phyloP scores from a whole-genome alignment of 1,139 yeast genomes.

The Zygosaccharomyces pseudobailii region DNA sequence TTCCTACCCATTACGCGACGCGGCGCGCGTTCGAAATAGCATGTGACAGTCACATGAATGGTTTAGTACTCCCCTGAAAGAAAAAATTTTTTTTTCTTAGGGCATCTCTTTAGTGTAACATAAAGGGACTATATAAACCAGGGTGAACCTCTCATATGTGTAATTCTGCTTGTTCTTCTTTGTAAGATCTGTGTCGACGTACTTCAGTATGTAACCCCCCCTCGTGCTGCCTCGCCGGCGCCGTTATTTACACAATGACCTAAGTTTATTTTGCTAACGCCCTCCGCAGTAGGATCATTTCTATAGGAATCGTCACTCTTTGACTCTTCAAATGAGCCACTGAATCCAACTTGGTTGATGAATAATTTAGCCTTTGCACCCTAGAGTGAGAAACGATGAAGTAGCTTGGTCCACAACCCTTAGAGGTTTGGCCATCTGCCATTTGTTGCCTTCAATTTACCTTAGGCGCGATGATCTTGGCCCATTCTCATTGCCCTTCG shows the following conservation, averaged over 20 bases:
- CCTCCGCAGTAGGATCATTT: slow-evolving; percentile 87
- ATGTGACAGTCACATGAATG: background rate
- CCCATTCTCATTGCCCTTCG: slow-evolving; percentile 80
- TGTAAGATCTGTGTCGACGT: slow-evolving; percentile 59
- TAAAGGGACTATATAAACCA: background rate
- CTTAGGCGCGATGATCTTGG: slow-evolving; percentile 99
- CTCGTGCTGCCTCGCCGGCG: slow-evolving; percentile 4
- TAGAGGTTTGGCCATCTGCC: slow-evolving; percentile 69
- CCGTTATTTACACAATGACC: too few species aligned
- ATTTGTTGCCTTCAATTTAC: slow-evolving; percentile 42
- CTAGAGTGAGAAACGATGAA: slow-evolving; percentile 66
- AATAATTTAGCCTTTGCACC: slow-evolving; percentile 91
- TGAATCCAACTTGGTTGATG: slow-evolving; percentile 99
- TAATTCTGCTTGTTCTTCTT: background rate
- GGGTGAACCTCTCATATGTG: background rate
- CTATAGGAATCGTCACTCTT: slow-evolving; percentile 99
- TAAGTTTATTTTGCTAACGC: slow-evolving; percentile 35
- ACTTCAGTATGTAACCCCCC: slow-evolving; percentile 53
- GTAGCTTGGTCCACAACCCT: slow-evolving; percentile 83
- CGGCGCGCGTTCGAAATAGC: background rate
- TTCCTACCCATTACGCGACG: background rate
- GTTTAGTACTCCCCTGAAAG: too few species aligned
- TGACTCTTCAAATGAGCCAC: slow-evolving; percentile 99
- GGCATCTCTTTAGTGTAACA: background rate
- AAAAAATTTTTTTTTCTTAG: background rate